phyloP scores from a whole-genome alignment of 208 protist genomes.

The Trypanosoma cruzi region DNA sequence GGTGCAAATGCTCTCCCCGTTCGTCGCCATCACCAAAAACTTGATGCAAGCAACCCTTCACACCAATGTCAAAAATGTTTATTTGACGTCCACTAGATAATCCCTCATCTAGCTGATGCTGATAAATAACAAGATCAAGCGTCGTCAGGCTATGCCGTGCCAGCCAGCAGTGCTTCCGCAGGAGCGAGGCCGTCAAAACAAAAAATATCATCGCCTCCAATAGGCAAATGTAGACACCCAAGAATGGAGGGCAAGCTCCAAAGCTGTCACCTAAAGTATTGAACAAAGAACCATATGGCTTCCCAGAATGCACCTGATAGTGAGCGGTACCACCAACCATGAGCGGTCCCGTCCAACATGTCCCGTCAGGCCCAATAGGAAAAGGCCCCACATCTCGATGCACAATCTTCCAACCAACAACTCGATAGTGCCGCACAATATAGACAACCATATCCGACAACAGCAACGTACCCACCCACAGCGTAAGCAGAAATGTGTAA shows the following conservation, averaged over 20 bases:
- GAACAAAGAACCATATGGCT: background rate
- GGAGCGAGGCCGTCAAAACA: constrained; percentile 62
- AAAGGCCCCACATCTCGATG: background rate
- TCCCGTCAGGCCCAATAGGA: background rate
- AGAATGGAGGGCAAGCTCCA: constrained; percentile 62
- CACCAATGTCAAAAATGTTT: constrained; percentile 85
- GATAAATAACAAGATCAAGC: constrained; percentile 83
- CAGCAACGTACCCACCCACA: constrained; percentile 65
- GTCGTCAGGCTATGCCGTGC: constrained; percentile 86
- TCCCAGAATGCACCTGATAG: background rate
- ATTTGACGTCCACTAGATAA: constrained; percentile 32
- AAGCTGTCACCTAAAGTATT: constrained; percentile 46
- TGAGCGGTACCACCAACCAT: background rate
- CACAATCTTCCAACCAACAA: constrained; percentile 9
- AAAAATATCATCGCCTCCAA: constrained; percentile 69
- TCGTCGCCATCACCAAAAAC: constrained; percentile 85
- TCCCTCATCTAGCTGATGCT: constrained; percentile 32
- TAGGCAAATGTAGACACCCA: constrained; percentile 82
- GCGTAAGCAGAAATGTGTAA: constrained; percentile 75
- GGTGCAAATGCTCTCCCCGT: constrained; percentile 45
- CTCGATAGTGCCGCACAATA: constrained; percentile 26
- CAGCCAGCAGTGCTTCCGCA: constrained; percentile 67
- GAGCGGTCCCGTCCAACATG: constrained; percentile 6
- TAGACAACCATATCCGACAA: constrained; percentile 20
- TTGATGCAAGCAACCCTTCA: constrained; percentile 74